Conservation (phyloP, 495 filamentous ascomycete genomes). For the Haplographium delicatum region DNA sequence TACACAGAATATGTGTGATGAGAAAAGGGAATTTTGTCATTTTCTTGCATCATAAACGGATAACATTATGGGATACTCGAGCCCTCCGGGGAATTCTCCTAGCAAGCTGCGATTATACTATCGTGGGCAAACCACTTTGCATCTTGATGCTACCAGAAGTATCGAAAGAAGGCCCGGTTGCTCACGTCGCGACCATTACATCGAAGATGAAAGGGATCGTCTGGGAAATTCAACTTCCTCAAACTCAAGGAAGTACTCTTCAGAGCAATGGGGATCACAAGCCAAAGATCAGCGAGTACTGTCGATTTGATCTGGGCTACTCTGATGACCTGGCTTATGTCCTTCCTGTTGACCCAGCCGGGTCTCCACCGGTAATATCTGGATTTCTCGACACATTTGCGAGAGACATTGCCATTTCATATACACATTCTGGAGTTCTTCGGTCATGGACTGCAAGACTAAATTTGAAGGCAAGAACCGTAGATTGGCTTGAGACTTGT, state of each 20-base stretch:
- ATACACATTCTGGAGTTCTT: slow-evolving; percentile 68
- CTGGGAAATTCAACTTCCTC: slow-evolving; percentile 68
- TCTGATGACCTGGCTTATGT: slow-evolving; percentile 76
- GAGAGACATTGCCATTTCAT: slow-evolving; percentile 82
- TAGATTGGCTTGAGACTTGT: slow-evolving; percentile 82
- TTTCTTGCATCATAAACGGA: slow-evolving; percentile 69
- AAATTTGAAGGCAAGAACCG: slow-evolving; percentile 43
- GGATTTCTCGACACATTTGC: slow-evolving; percentile 86
- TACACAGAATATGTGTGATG: slow-evolving; percentile 76
- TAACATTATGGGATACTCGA: slow-evolving; percentile 79
- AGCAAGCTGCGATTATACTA: slow-evolving; percentile 52
- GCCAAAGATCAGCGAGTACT: slow-evolving; percentile 57
- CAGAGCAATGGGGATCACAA: slow-evolving; percentile 31
- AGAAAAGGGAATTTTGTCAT: slow-evolving; percentile 71
- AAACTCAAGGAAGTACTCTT: slow-evolving; percentile 17
- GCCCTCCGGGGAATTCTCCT: slow-evolving; percentile 48
- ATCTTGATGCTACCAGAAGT: slow-evolving; percentile 70
- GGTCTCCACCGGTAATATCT: slow-evolving; percentile 62
- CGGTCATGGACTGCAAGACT: slow-evolving; percentile 84
- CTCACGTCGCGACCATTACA: slow-evolving; percentile 76
- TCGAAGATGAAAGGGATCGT: slow-evolving; percentile 79
- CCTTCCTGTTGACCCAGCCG: slow-evolving; percentile 85
- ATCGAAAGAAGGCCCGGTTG: slow-evolving; percentile 43
- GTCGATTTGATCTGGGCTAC: slow-evolving; percentile 64
- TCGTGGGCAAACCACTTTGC: slow-evolving; percentile 73